Percentiles rank a stretch among this genome's conserved stretches.
These are phyloP conservation scores for Suillus paluster DNA, from an alignment of 768 basidiomycete species.

Conservation along the genomic window DNA sequence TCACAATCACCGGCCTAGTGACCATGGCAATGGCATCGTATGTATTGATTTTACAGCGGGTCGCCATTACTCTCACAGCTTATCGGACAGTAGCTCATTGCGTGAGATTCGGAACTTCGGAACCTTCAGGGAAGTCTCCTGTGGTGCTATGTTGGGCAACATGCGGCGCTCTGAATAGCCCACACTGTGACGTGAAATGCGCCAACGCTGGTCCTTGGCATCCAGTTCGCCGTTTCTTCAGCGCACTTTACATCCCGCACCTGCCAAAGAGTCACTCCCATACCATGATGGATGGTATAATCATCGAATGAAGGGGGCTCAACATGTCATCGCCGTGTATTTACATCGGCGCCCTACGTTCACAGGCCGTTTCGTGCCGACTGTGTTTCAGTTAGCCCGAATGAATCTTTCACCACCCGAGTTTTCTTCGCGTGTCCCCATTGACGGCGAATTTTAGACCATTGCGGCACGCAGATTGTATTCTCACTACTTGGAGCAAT, in stretches of 20 bases:
- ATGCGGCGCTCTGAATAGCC: background rate
- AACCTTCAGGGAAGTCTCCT: background rate
- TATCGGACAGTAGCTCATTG: background rate
- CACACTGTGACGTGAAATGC: too few species aligned
- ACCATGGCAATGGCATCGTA: background rate
- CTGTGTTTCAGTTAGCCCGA: background rate
- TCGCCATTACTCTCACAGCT: background rate
- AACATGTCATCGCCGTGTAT: background rate
- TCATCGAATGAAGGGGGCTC: background rate
- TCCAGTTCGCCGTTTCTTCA: background rate
- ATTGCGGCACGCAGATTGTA: background rate
- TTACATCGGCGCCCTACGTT: background rate
- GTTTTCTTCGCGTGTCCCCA: background rate
- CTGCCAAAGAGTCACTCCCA: background rate
- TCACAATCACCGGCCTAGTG: background rate
- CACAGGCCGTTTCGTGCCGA: constrained; percentile 5
- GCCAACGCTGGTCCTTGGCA: background rate
- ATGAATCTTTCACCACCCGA: background rate
- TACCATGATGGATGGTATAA: background rate
- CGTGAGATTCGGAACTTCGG: background rate
- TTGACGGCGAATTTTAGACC: background rate
- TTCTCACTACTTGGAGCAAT: background rate
- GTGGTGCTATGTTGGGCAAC: background rate
- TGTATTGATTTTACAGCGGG: background rate
- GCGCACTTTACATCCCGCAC: background rate